Conservation (phyloP, 257 asterid genomes). For the Solanum boliviense region DNA sequence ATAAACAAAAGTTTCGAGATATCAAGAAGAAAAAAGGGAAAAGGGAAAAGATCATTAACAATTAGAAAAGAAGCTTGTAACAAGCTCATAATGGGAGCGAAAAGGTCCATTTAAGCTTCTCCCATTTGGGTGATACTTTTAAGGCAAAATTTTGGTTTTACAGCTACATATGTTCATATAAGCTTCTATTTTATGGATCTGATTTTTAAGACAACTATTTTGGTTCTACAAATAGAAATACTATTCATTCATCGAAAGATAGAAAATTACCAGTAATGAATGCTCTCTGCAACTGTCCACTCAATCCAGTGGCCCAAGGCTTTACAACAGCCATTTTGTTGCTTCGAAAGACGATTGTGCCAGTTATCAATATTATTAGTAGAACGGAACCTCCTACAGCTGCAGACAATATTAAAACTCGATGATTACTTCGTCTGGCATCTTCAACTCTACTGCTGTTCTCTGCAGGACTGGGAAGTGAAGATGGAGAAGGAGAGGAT, state of each 20-base stretch:
- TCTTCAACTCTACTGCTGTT: conserved; percentile 1
- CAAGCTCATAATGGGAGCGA: background rate
- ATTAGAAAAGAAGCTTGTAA: background rate
- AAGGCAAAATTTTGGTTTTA: background rate
- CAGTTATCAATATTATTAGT: conserved; percentile 21
- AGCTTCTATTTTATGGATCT: background rate
- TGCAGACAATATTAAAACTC: conserved; percentile 19
- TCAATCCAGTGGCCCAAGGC: conserved; percentile 93
- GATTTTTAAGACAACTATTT: background rate
- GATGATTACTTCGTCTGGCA: conserved; percentile 1
- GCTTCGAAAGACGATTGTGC: conserved; percentile 20
- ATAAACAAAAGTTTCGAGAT: background rate
- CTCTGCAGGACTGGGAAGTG: conserved; percentile 13
- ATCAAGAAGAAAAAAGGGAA: background rate
- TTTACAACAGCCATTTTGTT: conserved; percentile 66
- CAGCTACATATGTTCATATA: background rate
- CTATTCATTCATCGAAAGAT: background rate
- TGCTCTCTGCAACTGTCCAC: conserved; percentile 91
- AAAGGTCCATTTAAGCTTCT: background rate
- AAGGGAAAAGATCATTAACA: background rate
- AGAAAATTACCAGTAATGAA: conserved; percentile 53
- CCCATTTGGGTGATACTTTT: background rate
- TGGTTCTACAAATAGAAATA: background rate
- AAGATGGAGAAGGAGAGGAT: conserved; percentile 21
- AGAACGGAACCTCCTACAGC: conserved; percentile 49